These are phyloP conservation scores for Nitzschia inconspicua DNA, from an alignment of 108 stramenopile species.

Conservation along the genomic window DNA sequence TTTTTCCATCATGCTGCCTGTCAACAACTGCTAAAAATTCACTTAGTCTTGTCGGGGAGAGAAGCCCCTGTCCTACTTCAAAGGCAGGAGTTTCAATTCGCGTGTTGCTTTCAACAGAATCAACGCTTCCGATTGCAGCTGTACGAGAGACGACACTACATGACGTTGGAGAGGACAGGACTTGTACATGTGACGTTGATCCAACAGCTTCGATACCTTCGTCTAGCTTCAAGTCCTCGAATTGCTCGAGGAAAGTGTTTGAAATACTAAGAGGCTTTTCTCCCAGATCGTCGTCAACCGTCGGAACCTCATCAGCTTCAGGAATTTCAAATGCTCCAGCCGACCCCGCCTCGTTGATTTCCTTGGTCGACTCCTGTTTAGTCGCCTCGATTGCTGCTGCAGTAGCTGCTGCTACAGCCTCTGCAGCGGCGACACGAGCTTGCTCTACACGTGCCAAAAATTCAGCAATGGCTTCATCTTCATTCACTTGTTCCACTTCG, in stretches of 20 bases:
- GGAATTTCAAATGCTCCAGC: background rate
- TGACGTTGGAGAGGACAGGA: too few species aligned
- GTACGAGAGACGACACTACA: too few species aligned
- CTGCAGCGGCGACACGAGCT: background rate
- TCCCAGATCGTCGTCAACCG: background rate
- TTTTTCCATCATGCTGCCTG: too few species aligned
- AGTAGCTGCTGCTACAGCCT: background rate
- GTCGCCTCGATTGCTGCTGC: background rate
- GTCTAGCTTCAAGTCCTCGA: background rate
- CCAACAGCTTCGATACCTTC: too few species aligned
- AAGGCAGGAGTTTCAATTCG: background rate
- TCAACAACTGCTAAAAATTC: background rate
- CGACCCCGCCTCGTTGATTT: background rate
- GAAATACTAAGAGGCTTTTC: background rate
- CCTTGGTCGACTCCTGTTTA: background rate
- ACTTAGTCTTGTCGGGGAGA: background rate
- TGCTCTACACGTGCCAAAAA: background rate
- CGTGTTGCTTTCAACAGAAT: too few species aligned
- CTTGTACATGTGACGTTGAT: too few species aligned
- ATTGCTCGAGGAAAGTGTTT: slow-evolving; percentile 6
- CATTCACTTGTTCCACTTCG: slow-evolving; percentile 5
- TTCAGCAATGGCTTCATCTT: background rate
- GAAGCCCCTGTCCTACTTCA: background rate
- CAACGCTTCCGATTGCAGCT: too few species aligned
- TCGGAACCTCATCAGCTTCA: background rate